Percentiles rank a stretch among this genome's conserved stretches.
phyloP scores from a whole-genome alignment of 352 stramenopile species.

The Ophiocytium majus region DNA sequence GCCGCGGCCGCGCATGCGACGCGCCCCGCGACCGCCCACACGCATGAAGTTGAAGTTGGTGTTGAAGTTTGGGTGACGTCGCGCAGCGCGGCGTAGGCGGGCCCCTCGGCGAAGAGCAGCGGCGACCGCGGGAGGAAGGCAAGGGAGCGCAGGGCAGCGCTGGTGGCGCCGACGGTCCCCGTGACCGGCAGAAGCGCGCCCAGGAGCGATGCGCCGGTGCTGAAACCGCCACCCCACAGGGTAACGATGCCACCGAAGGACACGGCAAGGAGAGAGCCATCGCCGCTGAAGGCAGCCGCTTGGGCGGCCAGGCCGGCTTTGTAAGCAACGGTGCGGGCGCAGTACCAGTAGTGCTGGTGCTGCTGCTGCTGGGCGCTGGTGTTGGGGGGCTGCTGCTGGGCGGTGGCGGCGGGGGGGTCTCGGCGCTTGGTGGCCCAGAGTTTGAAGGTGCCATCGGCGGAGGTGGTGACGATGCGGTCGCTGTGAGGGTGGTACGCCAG shows the following conservation, averaged over 20 bases:
- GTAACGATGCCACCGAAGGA: neutral
- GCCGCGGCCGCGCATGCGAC: neutral
- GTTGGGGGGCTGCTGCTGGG: too few relatives aligned
- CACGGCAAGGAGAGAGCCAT: neutral
- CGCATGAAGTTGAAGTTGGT: neutral
- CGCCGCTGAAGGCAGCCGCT: neutral
- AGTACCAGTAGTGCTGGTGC: neutral
- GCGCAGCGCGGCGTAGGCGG: neutral
- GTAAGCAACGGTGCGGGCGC: constrained; percentile 2
- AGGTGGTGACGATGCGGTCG: constrained; percentile 21
- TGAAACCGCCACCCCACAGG: neutral
- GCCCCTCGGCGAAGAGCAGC: neutral
- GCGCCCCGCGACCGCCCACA: neutral
- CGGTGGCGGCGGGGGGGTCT: neutral
- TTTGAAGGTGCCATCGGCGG: constrained; percentile 11
- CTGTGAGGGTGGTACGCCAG: constrained; percentile 11
- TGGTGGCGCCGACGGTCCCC: neutral
- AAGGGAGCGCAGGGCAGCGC: neutral
- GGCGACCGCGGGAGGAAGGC: neutral
- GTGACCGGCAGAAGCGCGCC: neutral
- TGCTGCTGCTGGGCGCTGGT: neutral
- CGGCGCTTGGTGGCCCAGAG: neutral
- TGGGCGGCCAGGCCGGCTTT: neutral
- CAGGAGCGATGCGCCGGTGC: neutral
- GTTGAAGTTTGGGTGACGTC: neutral